Base-by-base conservation (phyloP, 176 grass and related monocot genomes). In the Metroxylon sagu region DNA sequence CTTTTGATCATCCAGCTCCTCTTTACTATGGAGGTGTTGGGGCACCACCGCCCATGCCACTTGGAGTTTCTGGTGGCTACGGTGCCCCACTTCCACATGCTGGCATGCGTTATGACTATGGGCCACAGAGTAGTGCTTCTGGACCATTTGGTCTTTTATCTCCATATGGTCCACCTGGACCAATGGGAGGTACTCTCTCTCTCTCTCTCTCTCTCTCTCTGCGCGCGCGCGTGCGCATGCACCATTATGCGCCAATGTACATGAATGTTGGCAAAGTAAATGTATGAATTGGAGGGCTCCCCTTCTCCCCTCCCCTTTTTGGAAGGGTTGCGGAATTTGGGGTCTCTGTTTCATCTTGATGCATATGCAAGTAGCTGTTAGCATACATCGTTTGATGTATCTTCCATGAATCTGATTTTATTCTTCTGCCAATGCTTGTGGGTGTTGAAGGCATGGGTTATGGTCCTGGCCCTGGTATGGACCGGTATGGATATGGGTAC, bases 401-500 rank as follows among this genome's bases (percentile, higher is more conserved):
- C 35, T 43, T 43, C 12, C 35, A 43, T 43, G 35, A 14, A 14
- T 43, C 35, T 43, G 35, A 14, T 43, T 35, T 43, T 43, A 10
- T 43, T 43, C 35, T 43, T 14, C 12, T 43, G 35, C 35, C 8
- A 14, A 43, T 43, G 31, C 53, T 65, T 58, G 27, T n/a, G 64
- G 56, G 65, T 68, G 15, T 60, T 59, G 16, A 63, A 85, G 87
- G 81, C 25, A 87, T 87, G 76, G 78, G 86, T 28, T 97, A 85
- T 85, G 87, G 87, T 12, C 87, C 72, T 64, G 74, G 85, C 29
- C 83, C 80, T 54, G 74, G 80, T 15, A 66, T 90, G 61, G 77
- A 72, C 19, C 72, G 69, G 76, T 97, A 88, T 70, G 70, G 78
- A 57, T 97, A 85, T 96, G 92, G 80, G 5, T 91, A 82, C 82